These are phyloP conservation scores for Carex kokanica DNA, from an alignment of 176 grass and related monocot species.

Conservation along the genomic window DNA sequence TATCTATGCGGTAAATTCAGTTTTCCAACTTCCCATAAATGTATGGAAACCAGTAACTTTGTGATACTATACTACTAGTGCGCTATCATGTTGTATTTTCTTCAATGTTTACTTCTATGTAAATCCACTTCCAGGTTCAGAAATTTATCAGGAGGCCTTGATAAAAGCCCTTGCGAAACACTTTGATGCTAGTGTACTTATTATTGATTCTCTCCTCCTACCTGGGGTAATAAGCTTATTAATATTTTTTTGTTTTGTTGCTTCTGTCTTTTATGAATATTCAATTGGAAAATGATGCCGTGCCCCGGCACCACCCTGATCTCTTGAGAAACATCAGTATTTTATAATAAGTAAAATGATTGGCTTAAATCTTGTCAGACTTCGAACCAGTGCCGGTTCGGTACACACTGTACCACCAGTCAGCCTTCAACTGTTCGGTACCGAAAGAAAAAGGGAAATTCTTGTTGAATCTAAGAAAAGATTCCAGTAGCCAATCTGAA, in stretches of 20 bases:
- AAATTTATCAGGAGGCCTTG: constrained; percentile 98
- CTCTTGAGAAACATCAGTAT: neutral
- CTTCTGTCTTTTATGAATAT: neutral
- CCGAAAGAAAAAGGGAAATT: neutral
- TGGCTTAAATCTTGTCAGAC: constrained; percentile 7
- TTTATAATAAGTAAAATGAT: neutral
- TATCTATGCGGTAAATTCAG: neutral
- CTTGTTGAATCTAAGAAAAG: neutral
- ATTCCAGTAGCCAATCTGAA: neutral
- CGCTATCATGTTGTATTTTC: neutral
- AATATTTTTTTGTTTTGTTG: constrained; percentile 17
- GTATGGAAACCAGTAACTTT: neutral
- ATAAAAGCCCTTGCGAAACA: constrained; percentile 87
- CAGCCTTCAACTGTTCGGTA: neutral
- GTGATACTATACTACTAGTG: neutral
- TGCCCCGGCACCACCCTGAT: neutral
- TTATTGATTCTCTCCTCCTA: constrained; percentile 86
- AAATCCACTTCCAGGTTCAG: constrained; percentile 55
- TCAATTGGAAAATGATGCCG: constrained; percentile 18
- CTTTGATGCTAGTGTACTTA: constrained; percentile 78
- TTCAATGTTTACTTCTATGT: neutral
- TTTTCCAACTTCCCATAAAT: neutral
- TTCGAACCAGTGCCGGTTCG: neutral
- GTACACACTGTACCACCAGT: constrained; percentile 6
- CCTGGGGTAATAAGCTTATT: constrained; percentile 62